Base-by-base conservation (phyloP, 208 protist species). In the Trypanosoma cruzi region DNA sequence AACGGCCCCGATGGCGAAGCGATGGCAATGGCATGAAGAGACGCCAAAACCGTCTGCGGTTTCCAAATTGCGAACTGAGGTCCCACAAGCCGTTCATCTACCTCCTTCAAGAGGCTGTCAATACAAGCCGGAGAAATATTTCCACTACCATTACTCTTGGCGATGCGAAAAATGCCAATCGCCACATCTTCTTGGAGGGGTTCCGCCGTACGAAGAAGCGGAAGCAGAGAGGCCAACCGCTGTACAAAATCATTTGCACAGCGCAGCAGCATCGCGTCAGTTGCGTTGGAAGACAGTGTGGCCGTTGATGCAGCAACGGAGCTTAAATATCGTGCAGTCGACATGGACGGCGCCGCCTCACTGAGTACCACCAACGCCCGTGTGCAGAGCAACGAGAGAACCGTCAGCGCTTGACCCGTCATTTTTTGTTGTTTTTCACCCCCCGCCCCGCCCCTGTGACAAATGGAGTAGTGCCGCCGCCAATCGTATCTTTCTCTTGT, bases 1-100 rank as follows among this genome's bases (percentile, higher is more conserved):
- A 82, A 34, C n/a, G 64, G 34, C 13, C 55, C 53, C 36, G 66
- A 53, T 5, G 56, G 50, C 3, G 81, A 66, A 55, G 75, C 71
- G 0, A 31, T 64, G 34, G 89, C 85, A 32, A 94, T 63, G 11
- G 84, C 71, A 65, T 90, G 81, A 37, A 94, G 78, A 7, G 64
- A 68, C 16, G 62, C 68, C 5, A 92, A 24, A n/a, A 91, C 64
- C 18, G 76, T 78, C 22, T 67, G 68, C n/a, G 81, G 79, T 48
- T 66, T 73, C 89, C 85, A 92, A 2, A 61, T 50, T 0, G 64
- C 67, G 55, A 94, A 60, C 52, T 69, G 62, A 14, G 80, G 40
- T 8, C 64, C 53, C 24, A 76, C 70, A 6, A 88, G 52, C 31
- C 79, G 79, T 54, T 64, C 64, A 20, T 75, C 79, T n/a, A 90